A percentile compares a stretch with the other conserved stretches of the same genome.
phyloP scores from a whole-genome alignment of 2,329 filamentous ascomycete species.

The Raffaelea deltoideospora region DNA sequence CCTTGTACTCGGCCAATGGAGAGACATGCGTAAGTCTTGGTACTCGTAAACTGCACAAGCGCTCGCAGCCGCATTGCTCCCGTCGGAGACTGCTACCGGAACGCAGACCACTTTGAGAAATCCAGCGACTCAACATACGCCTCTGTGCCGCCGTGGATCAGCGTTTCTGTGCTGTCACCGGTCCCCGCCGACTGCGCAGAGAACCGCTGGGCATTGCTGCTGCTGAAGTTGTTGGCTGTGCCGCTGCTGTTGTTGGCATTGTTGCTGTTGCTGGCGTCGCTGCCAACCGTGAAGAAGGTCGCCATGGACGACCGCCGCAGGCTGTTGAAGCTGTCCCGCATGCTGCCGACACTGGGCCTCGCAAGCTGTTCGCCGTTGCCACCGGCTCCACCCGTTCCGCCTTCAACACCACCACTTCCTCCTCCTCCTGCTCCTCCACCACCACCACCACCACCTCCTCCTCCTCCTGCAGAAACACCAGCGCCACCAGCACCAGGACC shows the following conservation, averaged over 20 bases:
- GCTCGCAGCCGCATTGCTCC: no score
- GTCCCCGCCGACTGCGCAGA: constrained; percentile 40
- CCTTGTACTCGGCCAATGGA: no score
- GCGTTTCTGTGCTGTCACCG: constrained; percentile 35
- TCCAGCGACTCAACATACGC: constrained; percentile 30
- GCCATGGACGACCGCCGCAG: constrained; percentile 48
- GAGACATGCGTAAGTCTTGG: no score
- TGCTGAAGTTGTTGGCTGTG: no score
- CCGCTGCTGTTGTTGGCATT: no score
- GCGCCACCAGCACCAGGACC: not conserved
- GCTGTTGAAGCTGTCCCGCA: constrained; percentile 46
- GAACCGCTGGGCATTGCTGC: constrained; percentile 42
- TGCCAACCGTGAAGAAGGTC: constrained; percentile 45
- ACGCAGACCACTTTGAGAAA: constrained; percentile 31
- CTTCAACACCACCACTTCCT: not conserved
- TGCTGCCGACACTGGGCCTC: constrained; percentile 21
- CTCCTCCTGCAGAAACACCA: not conserved
- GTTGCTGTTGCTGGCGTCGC: constrained; percentile 39
- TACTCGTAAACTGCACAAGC: no score
- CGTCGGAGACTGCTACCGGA: no score
- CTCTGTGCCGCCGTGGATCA: constrained; percentile 17
- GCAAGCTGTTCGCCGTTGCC: constrained; percentile 4
- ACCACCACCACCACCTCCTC: not conserved
- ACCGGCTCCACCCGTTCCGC: constrained; percentile 2
- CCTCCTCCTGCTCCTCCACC: not conserved